These are phyloP conservation scores for Penicillium ucsense DNA, from an alignment of 495 filamentous ascomycete genomes.

Conservation along the genomic window DNA sequence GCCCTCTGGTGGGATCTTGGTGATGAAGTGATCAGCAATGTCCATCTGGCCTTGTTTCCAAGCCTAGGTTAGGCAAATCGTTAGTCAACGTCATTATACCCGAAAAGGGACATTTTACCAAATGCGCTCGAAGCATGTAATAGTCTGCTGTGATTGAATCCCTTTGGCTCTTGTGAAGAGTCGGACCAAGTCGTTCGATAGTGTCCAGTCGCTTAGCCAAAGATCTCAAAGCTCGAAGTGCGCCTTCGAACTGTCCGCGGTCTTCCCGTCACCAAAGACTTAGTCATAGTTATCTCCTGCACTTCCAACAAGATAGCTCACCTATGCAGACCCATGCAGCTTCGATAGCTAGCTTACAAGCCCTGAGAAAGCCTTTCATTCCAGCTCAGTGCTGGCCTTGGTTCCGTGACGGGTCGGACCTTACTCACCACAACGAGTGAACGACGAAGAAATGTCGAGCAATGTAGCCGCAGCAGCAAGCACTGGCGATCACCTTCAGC, in stretches of 20 bases:
- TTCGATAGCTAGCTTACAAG: constrained; percentile 60
- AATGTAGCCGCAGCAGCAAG: constrained; percentile 42
- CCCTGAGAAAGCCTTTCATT: constrained; percentile 38
- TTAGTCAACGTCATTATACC: neutral
- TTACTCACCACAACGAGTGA: neutral
- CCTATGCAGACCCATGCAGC: constrained; percentile 23
- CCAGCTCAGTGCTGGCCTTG: neutral
- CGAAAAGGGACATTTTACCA: constrained; percentile 38
- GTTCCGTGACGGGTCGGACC: too few relatives aligned
- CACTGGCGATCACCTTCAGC: constrained; percentile 41
- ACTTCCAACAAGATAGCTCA: neutral
- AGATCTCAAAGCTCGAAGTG: constrained; percentile 49
- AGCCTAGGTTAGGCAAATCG: constrained; percentile 35
- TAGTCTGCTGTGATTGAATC: constrained; percentile 41
- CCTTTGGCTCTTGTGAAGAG: constrained; percentile 7
- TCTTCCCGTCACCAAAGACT: constrained; percentile 33
- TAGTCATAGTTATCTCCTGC: constrained; percentile 1
- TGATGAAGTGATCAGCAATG: constrained; percentile 69
- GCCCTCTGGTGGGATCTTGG: constrained; percentile 37
- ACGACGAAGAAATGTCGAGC: neutral
- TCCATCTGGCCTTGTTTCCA: constrained; percentile 63
- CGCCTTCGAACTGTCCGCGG: constrained; percentile 42
- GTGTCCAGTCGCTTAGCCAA: constrained; percentile 53
- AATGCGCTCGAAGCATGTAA: constrained; percentile 53
- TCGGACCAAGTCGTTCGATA: constrained; percentile 30